These are phyloP conservation scores for Chamaecrista fasciculata DNA, from an alignment of 306 rosid species.

Conservation along the genomic window DNA sequence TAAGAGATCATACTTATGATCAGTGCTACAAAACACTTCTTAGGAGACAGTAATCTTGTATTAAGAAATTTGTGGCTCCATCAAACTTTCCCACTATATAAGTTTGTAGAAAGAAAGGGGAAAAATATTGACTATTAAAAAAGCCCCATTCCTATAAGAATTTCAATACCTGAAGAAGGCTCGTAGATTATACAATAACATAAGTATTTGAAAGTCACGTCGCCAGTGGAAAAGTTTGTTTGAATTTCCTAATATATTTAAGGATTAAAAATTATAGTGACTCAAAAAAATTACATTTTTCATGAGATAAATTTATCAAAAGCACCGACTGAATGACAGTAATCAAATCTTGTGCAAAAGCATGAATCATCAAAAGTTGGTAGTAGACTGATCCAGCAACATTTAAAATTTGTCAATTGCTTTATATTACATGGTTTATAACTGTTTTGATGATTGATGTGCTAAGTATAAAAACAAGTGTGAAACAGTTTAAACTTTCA, in stretches of 20 bases:
- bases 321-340: background rate
- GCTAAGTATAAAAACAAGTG: slow-evolving; percentile 11
- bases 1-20: background rate
- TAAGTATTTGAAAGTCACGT: background rate
- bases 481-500: slow-evolving; percentile 17
- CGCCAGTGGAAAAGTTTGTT: background rate
- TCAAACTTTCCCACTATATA: background rate
- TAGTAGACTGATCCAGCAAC: background rate
- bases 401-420: background rate
- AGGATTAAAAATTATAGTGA: background rate
- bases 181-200: background rate
- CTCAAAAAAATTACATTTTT: background rate
- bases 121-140: background rate
- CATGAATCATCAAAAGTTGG: background rate
- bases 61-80: background rate
- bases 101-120: background rate
- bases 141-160: background rate
- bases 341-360: background rate
- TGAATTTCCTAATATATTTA: background rate
- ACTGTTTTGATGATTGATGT: slow-evolving; percentile 8
- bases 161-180: background rate
- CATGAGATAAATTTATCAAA: background rate
- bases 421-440: background rate
- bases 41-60: background rate
- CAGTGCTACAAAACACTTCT: background rate